These are phyloP conservation scores for Cercophora newfieldiana DNA, from an alignment of 495 filamentous ascomycete genomes.

Conservation along the genomic window DNA sequence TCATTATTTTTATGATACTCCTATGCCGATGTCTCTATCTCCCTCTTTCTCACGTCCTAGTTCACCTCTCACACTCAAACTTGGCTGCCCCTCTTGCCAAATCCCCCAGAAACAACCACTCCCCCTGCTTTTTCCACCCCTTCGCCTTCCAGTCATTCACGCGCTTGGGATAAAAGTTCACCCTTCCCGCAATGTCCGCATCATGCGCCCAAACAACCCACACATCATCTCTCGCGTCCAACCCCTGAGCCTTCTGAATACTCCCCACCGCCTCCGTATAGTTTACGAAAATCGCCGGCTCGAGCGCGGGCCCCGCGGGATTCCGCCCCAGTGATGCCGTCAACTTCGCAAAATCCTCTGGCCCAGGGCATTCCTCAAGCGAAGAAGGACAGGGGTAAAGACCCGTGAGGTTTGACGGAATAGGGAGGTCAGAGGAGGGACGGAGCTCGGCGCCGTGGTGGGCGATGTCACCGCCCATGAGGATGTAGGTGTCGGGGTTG, in stretches of 20 bases:
- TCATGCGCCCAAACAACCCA: conserved; percentile 56
- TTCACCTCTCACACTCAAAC: neutral
- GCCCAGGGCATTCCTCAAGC: conserved; percentile 38
- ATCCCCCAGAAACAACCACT: conserved; percentile 56
- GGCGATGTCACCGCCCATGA: conserved; percentile 55
- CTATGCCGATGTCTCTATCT: neutral
- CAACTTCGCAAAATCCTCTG: conserved; percentile 17
- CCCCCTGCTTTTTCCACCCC: conserved; percentile 46
- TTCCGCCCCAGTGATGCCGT: conserved; percentile 40
- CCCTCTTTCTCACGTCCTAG: neutral
- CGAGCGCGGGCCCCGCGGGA: neutral
- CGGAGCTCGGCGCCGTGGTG: conserved; percentile 54
- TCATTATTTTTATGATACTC: too few species aligned
- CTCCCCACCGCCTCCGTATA: conserved; percentile 32
- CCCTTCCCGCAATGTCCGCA: conserved; percentile 36
- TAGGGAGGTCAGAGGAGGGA: conserved; percentile 46
- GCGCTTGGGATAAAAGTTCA: conserved; percentile 50
- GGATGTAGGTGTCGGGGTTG: conserved; percentile 46
- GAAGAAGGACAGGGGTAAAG: conserved; percentile 35
- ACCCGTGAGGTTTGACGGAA: conserved; percentile 45
- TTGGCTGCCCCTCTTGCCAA: conserved; percentile 28
- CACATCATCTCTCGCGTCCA: conserved; percentile 50
- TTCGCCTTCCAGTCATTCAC: conserved; percentile 51
- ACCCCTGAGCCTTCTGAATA: conserved; percentile 42
- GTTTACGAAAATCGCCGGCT: conserved; percentile 22